A percentile compares a stretch with the other conserved stretches of the same genome.
phyloP scores from a whole-genome alignment of 208 protist genomes.

The Acanthamoeba castellanii region DNA sequence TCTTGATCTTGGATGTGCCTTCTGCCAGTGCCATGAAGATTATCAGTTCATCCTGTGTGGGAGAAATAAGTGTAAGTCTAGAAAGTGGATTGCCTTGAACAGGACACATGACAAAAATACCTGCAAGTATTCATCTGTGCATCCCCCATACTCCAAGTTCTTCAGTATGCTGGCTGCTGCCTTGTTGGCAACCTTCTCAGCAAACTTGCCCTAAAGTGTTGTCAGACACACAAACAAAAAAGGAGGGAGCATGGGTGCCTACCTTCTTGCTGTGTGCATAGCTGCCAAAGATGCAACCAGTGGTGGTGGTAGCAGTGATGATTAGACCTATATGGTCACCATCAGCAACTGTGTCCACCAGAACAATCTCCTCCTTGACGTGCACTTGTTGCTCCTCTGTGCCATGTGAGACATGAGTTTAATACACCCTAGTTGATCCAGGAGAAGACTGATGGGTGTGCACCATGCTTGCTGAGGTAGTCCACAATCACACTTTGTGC shows the following conservation, averaged over 20 bases:
- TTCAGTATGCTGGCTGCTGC: constrained; percentile 71
- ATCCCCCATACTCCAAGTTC: constrained; percentile 82
- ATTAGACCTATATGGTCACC: constrained; percentile 73
- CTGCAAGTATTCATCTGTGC: constrained; percentile 84
- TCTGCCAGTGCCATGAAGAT: constrained; percentile 87
- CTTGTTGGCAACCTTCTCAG: constrained; percentile 78
- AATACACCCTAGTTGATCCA: no score
- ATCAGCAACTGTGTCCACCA: not conserved
- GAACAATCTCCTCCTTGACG: constrained; percentile 65
- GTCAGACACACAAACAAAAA: no score
- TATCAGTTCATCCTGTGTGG: constrained; percentile 88
- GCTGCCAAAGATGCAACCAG: constrained; percentile 78
- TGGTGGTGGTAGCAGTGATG: constrained; percentile 77
- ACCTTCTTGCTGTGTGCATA: constrained; percentile 71
- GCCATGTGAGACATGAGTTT: no score
- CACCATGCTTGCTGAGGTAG: constrained; percentile 25
- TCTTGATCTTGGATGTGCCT: constrained; percentile 78
- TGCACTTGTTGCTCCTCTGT: not conserved
- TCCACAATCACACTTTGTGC: constrained; percentile 69
- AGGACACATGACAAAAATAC: no score
- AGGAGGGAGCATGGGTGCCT: not conserved
- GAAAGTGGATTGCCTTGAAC: no score
- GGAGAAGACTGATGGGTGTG: no score
- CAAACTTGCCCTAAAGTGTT: not conserved
- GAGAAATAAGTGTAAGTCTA: no score